Conservation (phyloP, 148 eudicot genomes). For the Spergularia bocconei region DNA sequence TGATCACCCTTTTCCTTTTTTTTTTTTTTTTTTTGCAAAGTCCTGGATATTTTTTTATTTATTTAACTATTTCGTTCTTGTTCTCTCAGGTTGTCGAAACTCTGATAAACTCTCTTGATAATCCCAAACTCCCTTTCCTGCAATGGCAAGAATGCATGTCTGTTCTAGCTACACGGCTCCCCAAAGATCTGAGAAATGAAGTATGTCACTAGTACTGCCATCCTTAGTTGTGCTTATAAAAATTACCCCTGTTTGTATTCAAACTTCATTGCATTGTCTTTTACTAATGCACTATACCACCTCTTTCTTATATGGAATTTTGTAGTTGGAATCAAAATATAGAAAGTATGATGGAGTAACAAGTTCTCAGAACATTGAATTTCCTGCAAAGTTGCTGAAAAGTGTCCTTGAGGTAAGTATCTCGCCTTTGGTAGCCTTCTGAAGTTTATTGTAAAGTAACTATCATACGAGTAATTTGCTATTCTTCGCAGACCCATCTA, state of each 20-base stretch:
- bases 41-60: not conserved
- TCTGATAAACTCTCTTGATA: constrained; percentile 84
- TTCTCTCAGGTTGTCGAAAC: constrained; percentile 70
- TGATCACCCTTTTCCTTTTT: not conserved
- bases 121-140: constrained; percentile 91
- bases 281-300: not conserved
- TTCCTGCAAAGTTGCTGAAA: constrained; percentile 82
- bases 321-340: constrained; percentile 77
- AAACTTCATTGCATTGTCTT: not conserved
- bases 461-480: constrained; percentile 12
- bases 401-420: constrained; percentile 78
- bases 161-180: constrained; percentile 88
- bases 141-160: constrained; percentile 99
- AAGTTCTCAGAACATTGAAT: constrained; percentile 63
- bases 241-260: not conserved
- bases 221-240: constrained; percentile 1
- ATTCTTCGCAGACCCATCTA: constrained; percentile 58
- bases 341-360: constrained; percentile 59
- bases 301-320: constrained; percentile 19
- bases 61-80: constrained; percentile 6
- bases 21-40: not conserved
- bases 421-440: constrained; percentile 7
- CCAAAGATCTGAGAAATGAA: constrained; percentile 81
- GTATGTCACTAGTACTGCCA: constrained; percentile 29
- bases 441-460: not conserved